Evolutionary conservation across 148 eudicot species (phyloP).

Genomic region (Amaranthus palmeri): DNA sequence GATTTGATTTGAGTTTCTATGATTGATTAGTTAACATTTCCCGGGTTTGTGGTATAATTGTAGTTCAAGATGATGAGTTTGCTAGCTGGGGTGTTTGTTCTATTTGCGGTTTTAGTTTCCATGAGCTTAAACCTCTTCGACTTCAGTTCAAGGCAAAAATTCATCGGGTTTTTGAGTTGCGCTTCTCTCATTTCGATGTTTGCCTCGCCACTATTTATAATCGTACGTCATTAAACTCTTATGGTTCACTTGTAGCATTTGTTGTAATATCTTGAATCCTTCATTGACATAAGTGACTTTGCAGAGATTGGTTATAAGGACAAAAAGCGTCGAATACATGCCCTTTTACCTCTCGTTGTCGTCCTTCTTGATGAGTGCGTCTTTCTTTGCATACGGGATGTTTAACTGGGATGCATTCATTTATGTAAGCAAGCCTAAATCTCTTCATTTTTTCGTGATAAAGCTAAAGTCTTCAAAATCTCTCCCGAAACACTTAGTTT

Average conservation of each 20-base stretch:
- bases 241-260: not conserved
- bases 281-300: slow-evolving; percentile 9
- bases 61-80: slow-evolving; percentile 69
- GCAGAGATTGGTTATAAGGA: slow-evolving; percentile 69
- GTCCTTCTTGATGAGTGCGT: slow-evolving; percentile 77
- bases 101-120: slow-evolving; percentile 40
- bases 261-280: too few relatives aligned
- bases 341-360: slow-evolving; percentile 87
- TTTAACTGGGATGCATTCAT: slow-evolving; percentile 67
- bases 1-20: not conserved
- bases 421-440: slow-evolving; percentile 44
- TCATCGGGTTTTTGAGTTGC: slow-evolving; percentile 59
- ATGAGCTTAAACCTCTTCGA: slow-evolving; percentile 51
- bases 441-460: slow-evolving; percentile 1
- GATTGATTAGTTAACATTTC: not conserved
- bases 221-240: slow-evolving; percentile 39
- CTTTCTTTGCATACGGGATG: slow-evolving; percentile 67
- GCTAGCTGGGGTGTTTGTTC: slow-evolving; percentile 43
- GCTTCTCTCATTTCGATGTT: slow-evolving; percentile 84
- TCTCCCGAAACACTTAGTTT: not conserved
- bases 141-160: slow-evolving; percentile 33
- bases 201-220: slow-evolving; percentile 82
- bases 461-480: not conserved
- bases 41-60: slow-evolving; percentile 1
- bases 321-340: slow-evolving; percentile 88